phyloP scores from a whole-genome alignment of 495 filamentous ascomycete species.

The Margaritispora aquatica region DNA sequence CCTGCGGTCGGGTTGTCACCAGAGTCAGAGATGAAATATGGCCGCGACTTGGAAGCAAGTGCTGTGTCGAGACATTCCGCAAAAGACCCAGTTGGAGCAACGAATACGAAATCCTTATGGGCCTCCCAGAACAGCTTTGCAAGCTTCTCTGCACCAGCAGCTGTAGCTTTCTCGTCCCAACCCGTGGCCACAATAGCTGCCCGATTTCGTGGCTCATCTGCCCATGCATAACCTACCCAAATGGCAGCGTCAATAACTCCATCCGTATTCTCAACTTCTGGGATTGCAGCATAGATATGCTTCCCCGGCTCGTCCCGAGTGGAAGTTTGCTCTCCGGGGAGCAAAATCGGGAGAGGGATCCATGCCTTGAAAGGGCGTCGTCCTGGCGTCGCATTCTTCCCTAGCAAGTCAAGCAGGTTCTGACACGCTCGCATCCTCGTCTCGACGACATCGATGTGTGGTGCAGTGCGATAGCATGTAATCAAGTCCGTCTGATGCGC shows the following conservation, averaged over 20 bases:
- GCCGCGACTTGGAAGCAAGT: constrained; percentile 35
- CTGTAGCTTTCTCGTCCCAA: constrained; percentile 35
- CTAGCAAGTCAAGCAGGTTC: constrained; percentile 40
- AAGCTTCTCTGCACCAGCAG: constrained; percentile 35
- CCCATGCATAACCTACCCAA: constrained; percentile 57
- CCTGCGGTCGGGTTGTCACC: constrained; percentile 54
- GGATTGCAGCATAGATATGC: constrained; percentile 44
- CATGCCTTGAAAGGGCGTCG: constrained; percentile 48
- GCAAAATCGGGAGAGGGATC: constrained; percentile 46
- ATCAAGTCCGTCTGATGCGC: constrained; percentile 46
- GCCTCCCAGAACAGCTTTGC: constrained; percentile 45
- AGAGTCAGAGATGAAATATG: constrained; percentile 54
- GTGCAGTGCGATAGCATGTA: constrained; percentile 52
- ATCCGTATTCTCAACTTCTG: constrained; percentile 33
- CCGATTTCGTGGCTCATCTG: constrained; percentile 50
- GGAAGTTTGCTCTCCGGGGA: constrained; percentile 53
- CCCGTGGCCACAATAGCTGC: constrained; percentile 48
- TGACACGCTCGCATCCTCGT: constrained; percentile 50
- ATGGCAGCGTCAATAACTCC: constrained; percentile 48
- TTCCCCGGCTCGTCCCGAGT: constrained; percentile 49
- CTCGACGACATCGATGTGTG: constrained; percentile 44
- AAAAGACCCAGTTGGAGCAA: constrained; percentile 46
- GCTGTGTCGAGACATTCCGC: constrained; percentile 43
- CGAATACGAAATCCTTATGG: constrained; percentile 43
- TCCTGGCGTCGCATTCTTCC: neutral